A percentile compares a stretch with the other conserved stretches of the same genome.
phyloP scores from a whole-genome alignment of 176 grass and related monocot genomes.

The Guadua angustifolia region DNA sequence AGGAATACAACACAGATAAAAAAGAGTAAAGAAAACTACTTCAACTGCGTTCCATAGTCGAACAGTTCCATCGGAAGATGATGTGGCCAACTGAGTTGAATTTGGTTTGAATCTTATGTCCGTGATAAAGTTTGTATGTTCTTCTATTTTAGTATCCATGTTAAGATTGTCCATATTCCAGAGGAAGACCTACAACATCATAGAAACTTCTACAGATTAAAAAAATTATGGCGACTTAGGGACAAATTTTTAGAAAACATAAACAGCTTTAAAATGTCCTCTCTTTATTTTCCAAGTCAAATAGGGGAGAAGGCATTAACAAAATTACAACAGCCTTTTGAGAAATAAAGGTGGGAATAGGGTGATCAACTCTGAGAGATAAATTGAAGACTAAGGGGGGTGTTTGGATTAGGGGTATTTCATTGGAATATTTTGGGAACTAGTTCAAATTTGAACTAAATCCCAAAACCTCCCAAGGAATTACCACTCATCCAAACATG shows the following conservation, averaged over 20 bases:
- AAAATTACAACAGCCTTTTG: constrained; percentile 29
- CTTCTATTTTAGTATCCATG: constrained; percentile 65
- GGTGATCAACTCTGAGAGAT: background rate
- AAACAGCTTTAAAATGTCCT: background rate
- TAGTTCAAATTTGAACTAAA: too few relatives aligned
- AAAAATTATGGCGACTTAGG: background rate
- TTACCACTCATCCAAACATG: too few relatives aligned
- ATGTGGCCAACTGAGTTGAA: constrained; percentile 83
- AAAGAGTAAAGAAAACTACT: constrained; percentile 47
- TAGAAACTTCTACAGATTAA: constrained; percentile 18
- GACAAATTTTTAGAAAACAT: constrained; percentile 1
- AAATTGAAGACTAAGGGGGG: background rate
- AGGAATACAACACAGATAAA: background rate
- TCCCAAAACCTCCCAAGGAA: too few relatives aligned
- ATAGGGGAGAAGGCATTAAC: constrained; percentile 15
- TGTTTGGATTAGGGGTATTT: too few relatives aligned
- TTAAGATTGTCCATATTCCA: constrained; percentile 81
- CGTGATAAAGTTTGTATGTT: constrained; percentile 71
- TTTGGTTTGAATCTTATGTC: constrained; percentile 78
- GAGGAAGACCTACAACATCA: constrained; percentile 62
- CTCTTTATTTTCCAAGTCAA: constrained; percentile 7
- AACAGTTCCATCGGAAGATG: constrained; percentile 79
- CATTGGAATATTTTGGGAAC: too few relatives aligned
- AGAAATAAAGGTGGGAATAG: background rate
- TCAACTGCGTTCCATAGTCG: constrained; percentile 72